Conservation (phyloP, 768 basidiomycete genomes). For the Lactarius trivialis region DNA sequence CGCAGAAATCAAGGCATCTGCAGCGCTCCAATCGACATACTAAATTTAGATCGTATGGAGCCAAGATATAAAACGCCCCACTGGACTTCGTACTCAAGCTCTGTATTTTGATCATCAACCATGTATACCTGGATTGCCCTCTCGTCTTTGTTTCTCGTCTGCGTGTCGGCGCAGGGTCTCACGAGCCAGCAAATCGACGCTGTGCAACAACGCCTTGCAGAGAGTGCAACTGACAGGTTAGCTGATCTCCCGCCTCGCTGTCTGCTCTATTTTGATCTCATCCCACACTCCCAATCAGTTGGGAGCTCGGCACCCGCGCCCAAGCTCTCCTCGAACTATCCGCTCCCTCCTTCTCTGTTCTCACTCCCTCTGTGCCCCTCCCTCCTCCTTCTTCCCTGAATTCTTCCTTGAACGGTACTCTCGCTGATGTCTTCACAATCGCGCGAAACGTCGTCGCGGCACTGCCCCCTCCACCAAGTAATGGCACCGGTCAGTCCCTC, state of each 20-base stretch:
- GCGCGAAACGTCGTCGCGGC: slow-evolving; percentile 43
- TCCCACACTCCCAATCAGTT: slow-evolving; percentile 33
- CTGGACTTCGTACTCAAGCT: background rate
- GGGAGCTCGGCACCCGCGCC: slow-evolving; percentile 50
- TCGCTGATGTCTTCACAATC: slow-evolving; percentile 54
- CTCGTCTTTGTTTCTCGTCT: background rate
- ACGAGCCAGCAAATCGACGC: slow-evolving; percentile 32
- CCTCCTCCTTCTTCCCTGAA: slow-evolving; percentile 28
- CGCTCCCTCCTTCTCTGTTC: slow-evolving; percentile 41
- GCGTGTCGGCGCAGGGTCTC: slow-evolving; percentile 30
- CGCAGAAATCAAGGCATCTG: background rate
- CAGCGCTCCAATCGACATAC: background rate
- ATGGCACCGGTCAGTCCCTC: slow-evolving; percentile 47
- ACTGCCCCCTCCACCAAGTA: slow-evolving; percentile 39
- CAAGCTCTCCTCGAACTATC: slow-evolving; percentile 47
- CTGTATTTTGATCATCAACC: background rate
- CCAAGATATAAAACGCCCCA: background rate
- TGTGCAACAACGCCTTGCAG: slow-evolving; percentile 34
- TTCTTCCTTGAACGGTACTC: slow-evolving; percentile 26
- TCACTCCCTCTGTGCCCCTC: slow-evolving; percentile 29
- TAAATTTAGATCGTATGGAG: background rate
- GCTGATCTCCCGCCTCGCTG: slow-evolving; percentile 3
- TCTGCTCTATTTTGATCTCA: background rate
- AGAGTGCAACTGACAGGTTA: slow-evolving; percentile 39
- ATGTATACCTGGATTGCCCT: background rate